Evolutionary conservation across 441 rosid species (phyloP).

Genomic region (Pelargonium myrrhifolium): DNA sequence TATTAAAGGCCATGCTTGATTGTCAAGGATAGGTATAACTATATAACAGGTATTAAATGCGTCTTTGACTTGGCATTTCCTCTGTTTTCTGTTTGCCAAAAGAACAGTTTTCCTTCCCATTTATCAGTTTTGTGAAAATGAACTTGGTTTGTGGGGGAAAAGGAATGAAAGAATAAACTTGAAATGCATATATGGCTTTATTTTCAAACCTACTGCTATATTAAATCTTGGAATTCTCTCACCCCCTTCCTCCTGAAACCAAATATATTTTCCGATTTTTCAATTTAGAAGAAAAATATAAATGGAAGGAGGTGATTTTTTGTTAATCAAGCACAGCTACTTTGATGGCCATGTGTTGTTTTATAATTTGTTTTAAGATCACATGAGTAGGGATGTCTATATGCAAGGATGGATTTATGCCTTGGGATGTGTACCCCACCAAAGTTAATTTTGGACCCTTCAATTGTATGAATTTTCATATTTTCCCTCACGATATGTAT

Average conservation of each 20-base stretch:
- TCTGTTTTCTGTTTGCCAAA: not conserved
- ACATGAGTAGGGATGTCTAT: not conserved
- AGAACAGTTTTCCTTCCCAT: not conserved
- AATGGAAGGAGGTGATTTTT: not conserved
- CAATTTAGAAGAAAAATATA: not conserved
- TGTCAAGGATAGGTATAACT: too few species aligned
- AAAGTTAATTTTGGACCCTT: too few species aligned
- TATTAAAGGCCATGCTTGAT: not conserved
- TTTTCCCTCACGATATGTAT: too few species aligned
- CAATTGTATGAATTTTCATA: too few species aligned
- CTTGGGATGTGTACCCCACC: too few species aligned
- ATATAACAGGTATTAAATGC: too few species aligned
- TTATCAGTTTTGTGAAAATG: not conserved
- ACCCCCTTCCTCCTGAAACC: not conserved
- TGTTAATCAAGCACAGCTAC: not conserved
- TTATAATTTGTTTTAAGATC: too few species aligned
- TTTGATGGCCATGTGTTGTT: too few species aligned
- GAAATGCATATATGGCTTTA: too few species aligned
- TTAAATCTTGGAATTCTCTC: not conserved
- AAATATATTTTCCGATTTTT: not conserved
- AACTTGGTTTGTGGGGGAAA: too few species aligned
- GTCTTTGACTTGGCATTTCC: not conserved
- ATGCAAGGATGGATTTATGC: too few species aligned
- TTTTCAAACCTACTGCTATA: not conserved
- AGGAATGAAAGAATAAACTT: not conserved